Base-by-base conservation (phyloP, 2,329 filamentous ascomycete species). In the Aspergillus viridinutans region DNA sequence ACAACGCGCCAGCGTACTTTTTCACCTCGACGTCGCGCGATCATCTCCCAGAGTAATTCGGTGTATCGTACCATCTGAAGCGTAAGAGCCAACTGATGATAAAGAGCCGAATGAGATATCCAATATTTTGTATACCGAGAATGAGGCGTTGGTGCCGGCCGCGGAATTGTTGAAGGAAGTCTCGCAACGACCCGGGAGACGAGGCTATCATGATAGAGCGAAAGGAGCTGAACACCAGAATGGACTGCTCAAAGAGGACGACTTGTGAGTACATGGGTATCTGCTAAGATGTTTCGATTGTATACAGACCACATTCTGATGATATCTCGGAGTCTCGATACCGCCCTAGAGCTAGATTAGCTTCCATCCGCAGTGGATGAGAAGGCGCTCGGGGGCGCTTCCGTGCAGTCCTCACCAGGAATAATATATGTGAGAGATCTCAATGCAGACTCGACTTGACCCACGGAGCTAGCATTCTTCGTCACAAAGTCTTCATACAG, bases 41-140 rank as follows among this genome's bases (percentile, higher is more conserved):
- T 85, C 94, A 99, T 99, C 73, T 99, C 94, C 83, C 93, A 94
- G n/a, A 99, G 78, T 29, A 99, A 80, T 76, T 99, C 91, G 0
- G 92, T 96, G 71, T 97, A 97, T 64, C 94, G 90, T 26, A 97
- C 89, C 76, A 96, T 89, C 71, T 96, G 91, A 50, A 99, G 79
- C 4, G 92, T 79, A 62, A 92, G 82, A 43, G 93, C 92, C 54
- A 95, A 85, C 58, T 90, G 85, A 58, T 88, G 85, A 74, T 99
- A 99, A 9, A 90, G 80, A 4, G 82, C 79, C 67, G 83, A 87
- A 54, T 80, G 80, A 50, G 81, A 77, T 20, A 80, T 80, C 82
- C 84, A 87, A 71, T 85, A 86, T 60, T 81, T 81, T 40, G 85
- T 87, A 66, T 88, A 88, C 61, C 85, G 79, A 59, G 80, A 81